Evolutionary conservation across 805 yeast species (phyloP).

Genomic region (Suhomyces kilbournensis): DNA sequence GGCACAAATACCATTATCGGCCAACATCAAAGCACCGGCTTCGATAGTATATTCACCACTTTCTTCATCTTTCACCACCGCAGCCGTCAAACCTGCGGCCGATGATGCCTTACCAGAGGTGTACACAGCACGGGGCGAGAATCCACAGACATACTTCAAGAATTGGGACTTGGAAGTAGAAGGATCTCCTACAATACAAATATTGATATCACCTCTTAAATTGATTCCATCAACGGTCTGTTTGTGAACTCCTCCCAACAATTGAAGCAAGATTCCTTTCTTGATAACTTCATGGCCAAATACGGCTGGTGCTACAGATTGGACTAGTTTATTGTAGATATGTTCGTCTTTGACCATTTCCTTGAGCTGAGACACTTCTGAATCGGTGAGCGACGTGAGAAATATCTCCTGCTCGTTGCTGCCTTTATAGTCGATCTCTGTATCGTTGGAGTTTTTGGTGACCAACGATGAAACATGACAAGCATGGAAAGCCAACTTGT

Average conservation of each 20-base stretch:
- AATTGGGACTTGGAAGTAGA: conserved; percentile 96
- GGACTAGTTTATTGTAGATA: conserved; percentile 77
- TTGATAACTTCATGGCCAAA: conserved; percentile 94
- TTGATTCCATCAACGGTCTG: conserved; percentile 90
- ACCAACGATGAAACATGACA: conserved; percentile 77
- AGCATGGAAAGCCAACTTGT: conserved; percentile 86
- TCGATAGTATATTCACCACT: conserved; percentile 96
- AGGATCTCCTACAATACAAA: conserved; percentile 97
- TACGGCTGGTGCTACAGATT: conserved; percentile 92
- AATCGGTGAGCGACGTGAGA: conserved; percentile 70
- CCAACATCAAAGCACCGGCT: conserved; percentile 98
- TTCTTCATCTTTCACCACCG: conserved; percentile 96
- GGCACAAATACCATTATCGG: conserved; percentile 97
- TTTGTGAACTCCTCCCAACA: conserved; percentile 95
- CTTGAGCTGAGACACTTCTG: conserved; percentile 80
- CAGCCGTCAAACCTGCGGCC: conserved; percentile 98
- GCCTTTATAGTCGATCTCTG: conserved; percentile 36
- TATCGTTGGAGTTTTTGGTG: conserved; percentile 24
- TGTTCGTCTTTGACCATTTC: conserved; percentile 89
- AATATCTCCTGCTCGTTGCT: conserved; percentile 79
- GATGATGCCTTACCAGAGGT: conserved; percentile 98
- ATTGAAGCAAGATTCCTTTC: conserved; percentile 84
- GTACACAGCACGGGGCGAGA: conserved; percentile 91
- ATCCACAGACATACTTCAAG: conserved; percentile 84
- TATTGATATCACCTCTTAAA: conserved; percentile 93